A percentile compares a stretch with the other conserved stretches of the same genome.
These are phyloP conservation scores for Gelatoporia subvermispora DNA, from an alignment of 768 basidiomycete genomes.

Conservation along the genomic window DNA sequence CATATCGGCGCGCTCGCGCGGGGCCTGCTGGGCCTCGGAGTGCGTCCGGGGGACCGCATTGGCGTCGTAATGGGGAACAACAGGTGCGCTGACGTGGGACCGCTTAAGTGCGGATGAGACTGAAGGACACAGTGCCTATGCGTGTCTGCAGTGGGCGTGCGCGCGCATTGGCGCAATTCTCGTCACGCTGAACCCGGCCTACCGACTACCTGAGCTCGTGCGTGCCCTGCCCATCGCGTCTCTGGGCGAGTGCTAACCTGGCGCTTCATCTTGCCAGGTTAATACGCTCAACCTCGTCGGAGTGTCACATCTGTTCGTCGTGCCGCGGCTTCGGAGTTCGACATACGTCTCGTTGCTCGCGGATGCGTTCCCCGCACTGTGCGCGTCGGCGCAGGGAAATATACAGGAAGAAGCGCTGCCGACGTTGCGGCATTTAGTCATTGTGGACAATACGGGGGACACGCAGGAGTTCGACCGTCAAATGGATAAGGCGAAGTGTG, in stretches of 20 bases:
- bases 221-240: constrained; percentile 17
- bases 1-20: constrained; percentile 66
- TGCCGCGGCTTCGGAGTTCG: constrained; percentile 64
- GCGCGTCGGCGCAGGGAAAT: constrained; percentile 42
- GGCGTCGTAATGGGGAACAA: constrained; percentile 84
- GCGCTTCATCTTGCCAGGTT: constrained; percentile 35
- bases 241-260: constrained; percentile 1
- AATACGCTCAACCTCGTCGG: constrained; percentile 57
- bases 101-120: background rate
- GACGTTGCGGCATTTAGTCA: constrained; percentile 54
- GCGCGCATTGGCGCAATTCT: constrained; percentile 81
- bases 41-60: constrained; percentile 71
- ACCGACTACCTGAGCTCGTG: constrained; percentile 67
- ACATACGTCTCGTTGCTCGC: constrained; percentile 58
- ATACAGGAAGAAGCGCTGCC: constrained; percentile 60
- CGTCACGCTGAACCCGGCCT: constrained; percentile 81
- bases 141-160: constrained; percentile 80
- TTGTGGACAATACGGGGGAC: constrained; percentile 55
- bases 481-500: constrained; percentile 39
- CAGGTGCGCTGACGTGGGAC: constrained; percentile 45
- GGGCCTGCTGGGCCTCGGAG: constrained; percentile 64
- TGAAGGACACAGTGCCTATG: constrained; percentile 54
- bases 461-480: constrained; percentile 34
- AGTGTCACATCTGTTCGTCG: constrained; percentile 66
- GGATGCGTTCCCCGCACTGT: constrained; percentile 53